Evolutionary conservation across 2,329 filamentous ascomycete species (phyloP).

Genomic region (Aureobasidium namibiae): DNA sequence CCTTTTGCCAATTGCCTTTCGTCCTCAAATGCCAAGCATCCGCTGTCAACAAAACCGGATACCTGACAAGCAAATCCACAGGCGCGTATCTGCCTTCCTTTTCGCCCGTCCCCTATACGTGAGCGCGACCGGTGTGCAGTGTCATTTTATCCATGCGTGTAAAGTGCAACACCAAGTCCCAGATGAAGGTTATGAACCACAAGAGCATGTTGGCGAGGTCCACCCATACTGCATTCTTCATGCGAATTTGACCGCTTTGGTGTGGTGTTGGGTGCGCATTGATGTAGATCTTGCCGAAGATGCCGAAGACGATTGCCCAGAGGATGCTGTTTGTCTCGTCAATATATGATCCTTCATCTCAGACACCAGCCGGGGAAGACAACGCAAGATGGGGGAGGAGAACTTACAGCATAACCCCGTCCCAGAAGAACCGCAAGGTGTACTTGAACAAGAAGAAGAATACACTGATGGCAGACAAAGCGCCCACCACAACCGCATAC

Average conservation of each 20-base stretch:
- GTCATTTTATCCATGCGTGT: constrained; percentile 44
- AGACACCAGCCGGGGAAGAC: too few species aligned
- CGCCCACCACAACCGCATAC: constrained; percentile 65
- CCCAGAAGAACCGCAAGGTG: constrained; percentile 56
- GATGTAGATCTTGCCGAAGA: constrained; percentile 79
- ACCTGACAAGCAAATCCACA: background rate
- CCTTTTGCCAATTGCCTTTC: background rate
- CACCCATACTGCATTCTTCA: constrained; percentile 79
- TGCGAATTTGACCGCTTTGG: constrained; percentile 53
- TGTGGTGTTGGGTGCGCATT: constrained; percentile 50
- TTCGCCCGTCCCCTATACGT: background rate
- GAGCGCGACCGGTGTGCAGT: constrained; percentile 37
- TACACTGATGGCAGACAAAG: constrained; percentile 54
- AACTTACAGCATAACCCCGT: constrained; percentile 54
- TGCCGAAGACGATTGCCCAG: constrained; percentile 73
- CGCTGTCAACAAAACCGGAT: background rate
- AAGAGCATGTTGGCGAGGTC: constrained; percentile 55
- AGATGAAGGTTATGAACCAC: constrained; percentile 60
- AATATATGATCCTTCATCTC: background rate
- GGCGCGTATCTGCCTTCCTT: background rate
- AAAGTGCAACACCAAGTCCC: constrained; percentile 52
- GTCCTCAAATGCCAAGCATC: background rate
- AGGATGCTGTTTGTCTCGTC: constrained; percentile 42
- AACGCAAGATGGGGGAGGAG: background rate
- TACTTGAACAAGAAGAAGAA: constrained; percentile 52